Base-by-base conservation (phyloP, 2,329 filamentous ascomycete genomes). In the Clonostachys rhizophaga region DNA sequence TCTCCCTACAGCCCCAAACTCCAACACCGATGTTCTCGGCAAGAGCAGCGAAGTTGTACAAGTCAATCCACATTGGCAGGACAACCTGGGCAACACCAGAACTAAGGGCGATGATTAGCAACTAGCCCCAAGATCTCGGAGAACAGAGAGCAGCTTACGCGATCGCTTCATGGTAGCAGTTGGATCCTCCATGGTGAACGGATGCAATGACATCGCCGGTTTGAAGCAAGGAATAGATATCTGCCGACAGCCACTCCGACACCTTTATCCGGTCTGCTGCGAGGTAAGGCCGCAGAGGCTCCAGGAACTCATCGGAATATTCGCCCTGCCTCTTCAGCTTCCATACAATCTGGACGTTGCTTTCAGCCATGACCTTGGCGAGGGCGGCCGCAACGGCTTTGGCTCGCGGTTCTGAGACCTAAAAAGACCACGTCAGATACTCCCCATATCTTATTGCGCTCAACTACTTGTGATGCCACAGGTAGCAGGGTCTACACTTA, bases 11-110 rank as follows among this genome's bases (percentile, higher is more conserved):
- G 16, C 56, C 67, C 53, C 63, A 67, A 3, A 69, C 49, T 1
- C 71, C 71, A 17, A 75, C 61, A 0, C 64, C 65, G 0, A 71
- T 50, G 46, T 57, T 65, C 53, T 75, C 71, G 1, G 65, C 68
- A 5, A 65, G 61, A n/a, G 57, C 58, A 8, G 71, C 70, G 48
- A 64, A 73, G 45, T 74, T 67, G 47, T 69, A 70, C 0, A 65
- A 63, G 44, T 75, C 72, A 4, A 65, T 57, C 72, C 72, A 75
- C 5, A 64, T 53, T 0, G 72, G 71, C 2, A 75, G 55, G 5
- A 75, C 51, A 10, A 75, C 51, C 42, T 75, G 72, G 4, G 71
- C 66, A 8, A 70, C 58, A 4, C 71, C 71, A 17, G 63, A 61
- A 14, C 70, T 72, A 34, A 34, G 12, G 17, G 48, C 13, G n/a